Evolutionary conservation across 225 moss, liverwort and hornwort genomes (phyloP).

Genomic region (Bryoerythrophyllum caledonicum): DNA sequence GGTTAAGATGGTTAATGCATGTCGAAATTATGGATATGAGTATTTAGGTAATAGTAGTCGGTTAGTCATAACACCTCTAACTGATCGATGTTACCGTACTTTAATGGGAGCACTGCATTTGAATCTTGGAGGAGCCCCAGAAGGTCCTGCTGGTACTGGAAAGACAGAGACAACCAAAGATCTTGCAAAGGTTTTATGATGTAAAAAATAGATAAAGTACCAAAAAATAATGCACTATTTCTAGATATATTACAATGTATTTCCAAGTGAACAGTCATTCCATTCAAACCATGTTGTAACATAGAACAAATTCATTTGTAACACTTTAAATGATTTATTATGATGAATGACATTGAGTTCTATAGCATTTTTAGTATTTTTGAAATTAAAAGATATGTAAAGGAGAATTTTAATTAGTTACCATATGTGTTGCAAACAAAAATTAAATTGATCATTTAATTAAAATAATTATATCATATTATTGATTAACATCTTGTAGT

Average conservation of each 20-base stretch:
- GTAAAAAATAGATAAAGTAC: neutral
- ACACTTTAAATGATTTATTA: too few species aligned
- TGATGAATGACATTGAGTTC: too few species aligned
- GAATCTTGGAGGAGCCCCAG: constrained; percentile 81
- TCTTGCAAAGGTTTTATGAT: constrained; percentile 62
- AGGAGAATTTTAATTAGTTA: neutral
- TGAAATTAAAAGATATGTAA: neutral
- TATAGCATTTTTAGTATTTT: neutral
- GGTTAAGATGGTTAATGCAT: constrained; percentile 82
- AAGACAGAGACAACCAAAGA: constrained; percentile 93
- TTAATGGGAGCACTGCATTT: constrained; percentile 88
- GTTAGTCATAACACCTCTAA: constrained; percentile 77
- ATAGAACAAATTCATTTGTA: neutral
- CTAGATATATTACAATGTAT: neutral
- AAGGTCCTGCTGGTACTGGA: constrained; percentile 87
- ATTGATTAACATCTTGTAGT: neutral
- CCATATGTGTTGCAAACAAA: neutral
- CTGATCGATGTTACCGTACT: constrained; percentile 79
- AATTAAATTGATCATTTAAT: neutral
- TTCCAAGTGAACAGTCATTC: neutral
- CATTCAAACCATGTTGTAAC: too few species aligned
- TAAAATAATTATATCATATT: neutral
- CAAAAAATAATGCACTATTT: neutral
- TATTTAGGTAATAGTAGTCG: constrained; percentile 79
- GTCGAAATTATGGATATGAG: constrained; percentile 73